Evolutionary conservation across 129 eudicot species (phyloP), one percentile per base, ranked within the genome.

Genomic region (Helianthus tuberosus): DNA sequence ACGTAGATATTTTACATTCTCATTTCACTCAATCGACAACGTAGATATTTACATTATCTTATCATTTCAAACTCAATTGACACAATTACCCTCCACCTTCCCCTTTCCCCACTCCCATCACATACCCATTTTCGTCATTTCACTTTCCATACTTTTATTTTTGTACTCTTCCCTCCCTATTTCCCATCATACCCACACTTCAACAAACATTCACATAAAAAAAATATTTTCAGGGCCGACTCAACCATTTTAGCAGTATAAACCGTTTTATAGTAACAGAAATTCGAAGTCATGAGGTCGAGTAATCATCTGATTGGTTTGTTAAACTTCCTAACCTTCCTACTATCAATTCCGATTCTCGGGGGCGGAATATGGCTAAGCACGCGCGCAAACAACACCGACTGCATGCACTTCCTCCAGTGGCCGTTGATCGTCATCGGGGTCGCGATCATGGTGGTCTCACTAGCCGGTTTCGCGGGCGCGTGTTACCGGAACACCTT

Each of bases 351-450:
- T 61, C 96, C 96, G 3, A 93, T 93, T 58, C 80, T 93, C 15
- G 96, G 89, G 11, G 98, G 96, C 66, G 98, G 98, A 41, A 93
- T 93, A 41, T 93, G 96, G 96, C 89, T 93, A 58, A 89, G 93
- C 80, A 90, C 84, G 80, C 80, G 96, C 13, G 96, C 96, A 39
- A 87, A 84, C 96, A 88, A 78, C 88, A 86, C 96, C 64, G 98
- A 90, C 71, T 93, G 98, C 72, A 35, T 93, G 71, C 61, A 51
- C 2, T 90, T 93, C 80, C 92, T 93, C 17, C 98, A 93, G 78
- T 93, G 96, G 96, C 98, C 98, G 0, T 50, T 93, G 11, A 88
- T 93, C 14, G 79, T 88, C 76, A 88, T 90, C 76, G 98, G 98
- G 8, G 79, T 81, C 15, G 58, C 96, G 36, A 86, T 93, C 75